A percentile compares a stretch with the other conserved stretches of the same genome.
phyloP scores from a whole-genome alignment of 2,329 filamentous ascomycete species.

The Ascochyta koolunga region DNA sequence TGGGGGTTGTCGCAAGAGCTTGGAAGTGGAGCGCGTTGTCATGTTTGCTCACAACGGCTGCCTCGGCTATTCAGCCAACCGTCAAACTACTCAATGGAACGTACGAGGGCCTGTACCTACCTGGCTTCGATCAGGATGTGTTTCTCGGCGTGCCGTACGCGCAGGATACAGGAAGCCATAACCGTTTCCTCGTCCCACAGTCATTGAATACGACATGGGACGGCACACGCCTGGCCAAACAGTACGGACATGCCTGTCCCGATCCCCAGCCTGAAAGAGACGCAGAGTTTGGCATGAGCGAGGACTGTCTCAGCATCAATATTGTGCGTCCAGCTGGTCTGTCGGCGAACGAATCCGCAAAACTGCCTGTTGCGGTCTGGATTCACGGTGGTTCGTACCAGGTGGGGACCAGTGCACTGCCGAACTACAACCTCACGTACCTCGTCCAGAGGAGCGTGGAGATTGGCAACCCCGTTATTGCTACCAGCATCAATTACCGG shows the following conservation, averaged over 20 bases:
- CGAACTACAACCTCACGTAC: slow-evolving; percentile 67
- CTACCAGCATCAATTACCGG: slow-evolving; percentile 52
- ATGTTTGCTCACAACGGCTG: slow-evolving; percentile 20
- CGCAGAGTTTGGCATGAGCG: slow-evolving; percentile 50
- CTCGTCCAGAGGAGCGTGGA: slow-evolving; percentile 58
- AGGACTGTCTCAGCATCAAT: slow-evolving; percentile 69
- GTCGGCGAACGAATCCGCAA: slow-evolving; percentile 39
- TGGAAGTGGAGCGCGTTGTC: slow-evolving; percentile 26
- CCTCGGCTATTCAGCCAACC: slow-evolving; percentile 27
- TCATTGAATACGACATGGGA: slow-evolving; percentile 55
- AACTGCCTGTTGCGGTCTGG: slow-evolving; percentile 66
- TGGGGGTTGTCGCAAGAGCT: slow-evolving; percentile 23
- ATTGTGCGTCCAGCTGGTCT: slow-evolving; percentile 61
- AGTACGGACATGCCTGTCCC: slow-evolving; percentile 52
- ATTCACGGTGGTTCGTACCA: slow-evolving; percentile 59
- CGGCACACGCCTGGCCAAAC: slow-evolving; percentile 47
- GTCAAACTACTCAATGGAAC: slow-evolving; percentile 44
- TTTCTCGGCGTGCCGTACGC: slow-evolving; percentile 63
- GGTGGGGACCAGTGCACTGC: slow-evolving; percentile 51
- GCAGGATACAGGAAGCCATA: slow-evolving; percentile 58
- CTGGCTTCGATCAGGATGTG: slow-evolving; percentile 51
- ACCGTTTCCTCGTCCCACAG: slow-evolving; percentile 61
- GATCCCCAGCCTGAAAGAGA: slow-evolving; percentile 36
- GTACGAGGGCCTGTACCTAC: slow-evolving; percentile 42
- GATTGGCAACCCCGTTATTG: slow-evolving; percentile 46